A percentile compares a stretch with the other conserved stretches of the same genome.
These are phyloP conservation scores for Calocybe gangraenosa DNA, from an alignment of 768 basidiomycete genomes.

Conservation along the genomic window DNA sequence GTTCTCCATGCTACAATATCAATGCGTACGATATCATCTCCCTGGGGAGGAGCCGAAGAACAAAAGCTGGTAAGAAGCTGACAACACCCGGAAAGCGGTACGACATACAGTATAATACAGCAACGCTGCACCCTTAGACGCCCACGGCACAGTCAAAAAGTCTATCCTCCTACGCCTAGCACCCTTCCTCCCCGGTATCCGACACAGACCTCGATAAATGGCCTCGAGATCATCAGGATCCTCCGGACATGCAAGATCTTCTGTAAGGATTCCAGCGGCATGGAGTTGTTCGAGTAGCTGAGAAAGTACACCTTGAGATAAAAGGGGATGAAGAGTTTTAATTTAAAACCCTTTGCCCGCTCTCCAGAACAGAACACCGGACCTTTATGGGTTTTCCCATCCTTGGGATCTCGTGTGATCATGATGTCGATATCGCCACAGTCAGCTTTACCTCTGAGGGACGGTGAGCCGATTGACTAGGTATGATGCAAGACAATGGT, in stretches of 20 bases:
- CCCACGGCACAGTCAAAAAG: conserved; percentile 79
- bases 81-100: not conserved
- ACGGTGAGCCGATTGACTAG: conserved; percentile 3
- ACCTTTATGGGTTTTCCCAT: conserved; percentile 77
- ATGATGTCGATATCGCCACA: conserved; percentile 93
- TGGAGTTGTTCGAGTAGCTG: conserved; percentile 56
- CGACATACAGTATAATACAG: conserved; percentile 85
- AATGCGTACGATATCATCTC: conserved; percentile 79
- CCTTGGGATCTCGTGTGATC: conserved; percentile 68
- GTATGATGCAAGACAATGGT: not conserved
- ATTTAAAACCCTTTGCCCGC: not conserved
- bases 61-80: not conserved
- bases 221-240: conserved; percentile 66
- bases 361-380: conserved; percentile 7
- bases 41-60: conserved; percentile 39
- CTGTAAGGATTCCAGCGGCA: conserved; percentile 60
- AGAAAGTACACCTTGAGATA: conserved; percentile 58
- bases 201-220: conserved; percentile 80
- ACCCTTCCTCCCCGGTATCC: conserved; percentile 37
- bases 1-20: no score
- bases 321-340: not conserved
- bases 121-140: conserved; percentile 74
- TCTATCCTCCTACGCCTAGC: conserved; percentile 73
- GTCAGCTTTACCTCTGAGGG: conserved; percentile 62
- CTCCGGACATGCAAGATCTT: conserved; percentile 73